Conservation (phyloP, 257 asterid species). For the Schizonepeta tenuifolia region DNA sequence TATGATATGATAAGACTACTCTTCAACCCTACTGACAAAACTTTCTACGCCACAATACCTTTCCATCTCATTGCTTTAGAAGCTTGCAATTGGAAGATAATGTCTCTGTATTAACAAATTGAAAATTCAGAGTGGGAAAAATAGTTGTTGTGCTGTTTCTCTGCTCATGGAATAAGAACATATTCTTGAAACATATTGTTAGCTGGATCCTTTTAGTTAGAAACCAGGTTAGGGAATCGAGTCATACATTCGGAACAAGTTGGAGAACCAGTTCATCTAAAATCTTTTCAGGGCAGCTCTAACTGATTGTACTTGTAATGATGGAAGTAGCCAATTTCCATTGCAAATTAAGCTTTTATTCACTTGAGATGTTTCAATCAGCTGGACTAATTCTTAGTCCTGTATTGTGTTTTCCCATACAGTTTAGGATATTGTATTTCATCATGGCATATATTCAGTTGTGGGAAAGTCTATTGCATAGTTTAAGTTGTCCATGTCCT, state of each 20-base stretch:
- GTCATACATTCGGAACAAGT: background rate
- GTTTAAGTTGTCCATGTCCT: slow-evolving; percentile 4
- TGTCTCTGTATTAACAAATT: background rate
- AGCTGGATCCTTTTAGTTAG: slow-evolving; percentile 2
- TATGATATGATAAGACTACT: background rate
- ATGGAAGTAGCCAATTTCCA: background rate
- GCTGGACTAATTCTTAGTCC: background rate
- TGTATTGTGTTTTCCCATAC: background rate
- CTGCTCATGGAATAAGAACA: background rate
- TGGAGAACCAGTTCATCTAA: background rate
- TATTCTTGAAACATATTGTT: slow-evolving; percentile 7
- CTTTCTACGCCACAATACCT: background rate
- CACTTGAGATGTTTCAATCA: background rate
- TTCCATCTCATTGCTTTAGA: background rate
- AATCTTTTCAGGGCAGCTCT: background rate
- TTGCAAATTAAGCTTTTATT: slow-evolving; percentile 1
- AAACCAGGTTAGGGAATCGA: background rate
- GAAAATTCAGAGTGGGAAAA: background rate
- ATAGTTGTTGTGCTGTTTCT: slow-evolving; percentile 9
- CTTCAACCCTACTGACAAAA: slow-evolving; percentile 18
- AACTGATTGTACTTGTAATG: background rate
- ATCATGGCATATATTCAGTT: slow-evolving; percentile 11
- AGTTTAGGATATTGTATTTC: slow-evolving; percentile 13
- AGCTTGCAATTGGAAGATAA: slow-evolving; percentile 2
- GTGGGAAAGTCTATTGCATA: slow-evolving; percentile 6